phyloP scores from a whole-genome alignment of 1,284 basidiomycete genomes.

The Inonotus obliquus region DNA sequence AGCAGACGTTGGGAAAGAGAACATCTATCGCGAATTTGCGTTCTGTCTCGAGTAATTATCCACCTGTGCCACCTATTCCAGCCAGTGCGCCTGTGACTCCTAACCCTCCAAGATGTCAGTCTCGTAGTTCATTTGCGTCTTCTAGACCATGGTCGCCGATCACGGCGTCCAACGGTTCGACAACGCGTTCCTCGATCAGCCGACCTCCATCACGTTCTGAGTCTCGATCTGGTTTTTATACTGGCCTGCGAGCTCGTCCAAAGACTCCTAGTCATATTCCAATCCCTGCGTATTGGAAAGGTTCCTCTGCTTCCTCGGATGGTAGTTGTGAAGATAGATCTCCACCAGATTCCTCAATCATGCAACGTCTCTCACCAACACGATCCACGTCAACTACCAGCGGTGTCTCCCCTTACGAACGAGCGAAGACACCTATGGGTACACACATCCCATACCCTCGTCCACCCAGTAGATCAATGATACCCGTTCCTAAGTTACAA shows the following conservation, averaged over 20 bases:
- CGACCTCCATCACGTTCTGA: conserved; percentile 37
- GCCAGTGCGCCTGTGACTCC: conserved; percentile 43
- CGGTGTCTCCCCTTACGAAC: conserved; percentile 22
- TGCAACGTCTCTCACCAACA: conserved; percentile 63
- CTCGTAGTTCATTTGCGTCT: conserved; percentile 66
- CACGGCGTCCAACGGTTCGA: conserved; percentile 60
- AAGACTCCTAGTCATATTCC: conserved; percentile 77
- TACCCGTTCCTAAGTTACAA: conserved; percentile 70
- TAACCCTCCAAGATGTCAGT: conserved; percentile 56
- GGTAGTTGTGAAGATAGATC: conserved; percentile 43
- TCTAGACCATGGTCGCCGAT: conserved; percentile 77
- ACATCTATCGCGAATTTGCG: conserved; percentile 27
- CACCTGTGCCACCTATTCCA: conserved; percentile 42
- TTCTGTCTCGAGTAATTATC: conserved; percentile 28
- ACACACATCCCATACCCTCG: conserved; percentile 50
- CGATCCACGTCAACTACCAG: conserved; percentile 36
- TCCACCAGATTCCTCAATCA: conserved; percentile 33
- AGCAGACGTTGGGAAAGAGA: conserved; percentile 39
- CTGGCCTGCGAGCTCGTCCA: conserved; percentile 46
- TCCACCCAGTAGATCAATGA: conserved; percentile 76
- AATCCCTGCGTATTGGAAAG: conserved; percentile 45
- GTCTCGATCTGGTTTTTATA: conserved; percentile 22
- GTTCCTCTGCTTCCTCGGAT: conserved; percentile 44
- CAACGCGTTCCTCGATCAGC: conserved; percentile 48
- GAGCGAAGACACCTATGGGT: conserved; percentile 37